Evolutionary conservation across 139 green algal genomes (phyloP).

Genomic region (Picochlorum sp.): DNA sequence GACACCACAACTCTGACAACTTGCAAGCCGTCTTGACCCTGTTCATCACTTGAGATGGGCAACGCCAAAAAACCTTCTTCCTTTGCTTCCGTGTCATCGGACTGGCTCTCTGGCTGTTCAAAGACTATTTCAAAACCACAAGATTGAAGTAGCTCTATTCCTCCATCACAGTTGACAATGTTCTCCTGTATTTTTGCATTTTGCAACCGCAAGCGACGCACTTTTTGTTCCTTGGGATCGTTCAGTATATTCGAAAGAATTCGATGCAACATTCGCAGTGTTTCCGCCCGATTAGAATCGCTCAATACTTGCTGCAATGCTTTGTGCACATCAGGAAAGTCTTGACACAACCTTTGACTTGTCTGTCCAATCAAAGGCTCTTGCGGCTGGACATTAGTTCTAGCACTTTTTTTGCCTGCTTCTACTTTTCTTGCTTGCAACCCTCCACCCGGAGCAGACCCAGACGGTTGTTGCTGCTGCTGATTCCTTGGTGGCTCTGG

Average conservation of each 20-base stretch:
- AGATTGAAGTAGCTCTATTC: constrained; percentile 30
- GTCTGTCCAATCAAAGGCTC: too few species aligned
- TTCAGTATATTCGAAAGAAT: constrained; percentile 14
- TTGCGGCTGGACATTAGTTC: too few species aligned
- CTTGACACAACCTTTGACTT: too few species aligned
- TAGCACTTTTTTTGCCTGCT: too few species aligned
- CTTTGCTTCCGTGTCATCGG: constrained; percentile 36
- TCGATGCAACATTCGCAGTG: neutral
- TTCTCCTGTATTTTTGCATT: constrained; percentile 29
- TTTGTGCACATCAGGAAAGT: too few species aligned
- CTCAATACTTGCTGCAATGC: too few species aligned
- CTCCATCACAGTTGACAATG: constrained; percentile 26
- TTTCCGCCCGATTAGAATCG: neutral
- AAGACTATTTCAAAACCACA: constrained; percentile 37
- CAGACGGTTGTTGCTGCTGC: too few species aligned
- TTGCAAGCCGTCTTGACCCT: too few species aligned
- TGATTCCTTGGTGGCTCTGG: too few species aligned
- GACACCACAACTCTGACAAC: too few species aligned
- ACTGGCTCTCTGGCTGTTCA: constrained; percentile 25
- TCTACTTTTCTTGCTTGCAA: too few species aligned
- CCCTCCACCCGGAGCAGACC: too few species aligned
- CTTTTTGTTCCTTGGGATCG: constrained; percentile 5
- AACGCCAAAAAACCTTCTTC: constrained; percentile 41
- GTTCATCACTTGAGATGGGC: constrained; percentile 19
- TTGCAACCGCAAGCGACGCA: constrained; percentile 17